Base-by-base conservation (phyloP, 1,284 basidiomycete genomes). In the Phellopilus nigrolimitatus region DNA sequence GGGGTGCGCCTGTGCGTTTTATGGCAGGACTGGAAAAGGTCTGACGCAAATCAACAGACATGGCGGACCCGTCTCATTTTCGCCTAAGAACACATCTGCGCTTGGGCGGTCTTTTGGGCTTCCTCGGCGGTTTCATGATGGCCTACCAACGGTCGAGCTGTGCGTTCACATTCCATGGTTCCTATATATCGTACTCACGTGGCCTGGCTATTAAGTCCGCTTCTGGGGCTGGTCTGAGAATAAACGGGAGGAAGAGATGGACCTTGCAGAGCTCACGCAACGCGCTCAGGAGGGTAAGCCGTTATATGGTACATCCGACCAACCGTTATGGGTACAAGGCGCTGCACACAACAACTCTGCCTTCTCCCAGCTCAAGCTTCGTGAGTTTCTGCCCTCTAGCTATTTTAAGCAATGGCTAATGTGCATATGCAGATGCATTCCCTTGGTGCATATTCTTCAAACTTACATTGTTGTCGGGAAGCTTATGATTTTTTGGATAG, bases 201-300 rank as follows among this genome's bases (percentile, higher is more conserved):
- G 36, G 22, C 42, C 25, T n/a, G 8, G 9, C 9, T 22, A 12
- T 47, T 28, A 62, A 93, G 94, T 87, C 70, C 93, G 95, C 39
- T 95, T 99, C 78, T 95, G 91, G 91, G 95, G 95, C 46, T 95
- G 91, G 88, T 75, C 78, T 19, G 95, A 98, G 74, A 99, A 99
- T 73, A 82, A 80, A 58, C 73, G 78, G 17, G 94, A 97, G 66
- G 78, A 86, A 60, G 78, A 79, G 54, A 75, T 73, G 67, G 94
- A 97, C 66, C 64, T 84, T 46, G 73, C 74, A 21, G 94, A 97
- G 67, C 71, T 97, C 43, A 79, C 78, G 37, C 80, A 84, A 56
- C 80, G 78, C 33, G 85, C 80, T 10, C 70, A 69, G 56, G 78
- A 84, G 57, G 92, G 92, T 49, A 82, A 91, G 65, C 82, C 92